A percentile compares a stretch with the other conserved stretches of the same genome.
Conservation (phyloP, 192 early-diverging fungal species). For the Glomus cerebriforme region DNA sequence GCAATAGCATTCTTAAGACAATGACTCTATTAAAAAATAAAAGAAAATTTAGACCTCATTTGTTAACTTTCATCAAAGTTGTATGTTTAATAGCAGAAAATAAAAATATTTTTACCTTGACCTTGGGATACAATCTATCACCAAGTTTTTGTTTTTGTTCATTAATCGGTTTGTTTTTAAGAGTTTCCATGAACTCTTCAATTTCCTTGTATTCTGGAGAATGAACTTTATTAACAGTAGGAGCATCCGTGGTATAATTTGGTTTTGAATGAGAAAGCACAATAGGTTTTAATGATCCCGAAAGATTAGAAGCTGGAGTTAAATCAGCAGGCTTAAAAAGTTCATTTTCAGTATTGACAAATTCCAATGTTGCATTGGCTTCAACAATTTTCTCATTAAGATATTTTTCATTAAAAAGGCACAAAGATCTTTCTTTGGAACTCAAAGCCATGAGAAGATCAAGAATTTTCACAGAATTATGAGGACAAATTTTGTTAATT, state of each 20-base stretch:
- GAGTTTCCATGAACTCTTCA: constrained; percentile 33
- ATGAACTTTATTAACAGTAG: background rate
- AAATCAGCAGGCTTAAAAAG: background rate
- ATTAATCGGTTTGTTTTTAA: constrained; percentile 34
- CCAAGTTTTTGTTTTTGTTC: constrained; percentile 47
- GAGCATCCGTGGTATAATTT: background rate
- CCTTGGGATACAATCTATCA: constrained; percentile 44
- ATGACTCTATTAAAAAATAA: constrained; percentile 13
- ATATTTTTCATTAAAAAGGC: constrained; percentile 48
- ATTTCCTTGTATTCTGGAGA: constrained; percentile 26
- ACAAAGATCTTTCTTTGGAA: constrained; percentile 48
- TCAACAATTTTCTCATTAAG: constrained; percentile 40
- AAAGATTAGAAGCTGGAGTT: constrained; percentile 13
- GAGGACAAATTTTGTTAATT: constrained; percentile 35
- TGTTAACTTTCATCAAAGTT: no score
- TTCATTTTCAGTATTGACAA: constrained; percentile 31
- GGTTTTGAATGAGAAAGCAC: background rate
- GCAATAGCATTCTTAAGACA: constrained; percentile 30
- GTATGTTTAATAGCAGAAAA: background rate
- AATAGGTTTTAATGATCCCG: background rate
- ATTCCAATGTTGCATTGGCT: constrained; percentile 41
- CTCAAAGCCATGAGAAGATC: constrained; percentile 47
- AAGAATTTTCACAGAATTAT: constrained; percentile 39
- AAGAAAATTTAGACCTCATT: background rate
- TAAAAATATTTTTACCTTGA: constrained; percentile 41